Percentiles rank a stretch among this genome's conserved stretches.
Conservation (phyloP, 2,329 filamentous ascomycete species). For the Fusarium phyllophilum region DNA sequence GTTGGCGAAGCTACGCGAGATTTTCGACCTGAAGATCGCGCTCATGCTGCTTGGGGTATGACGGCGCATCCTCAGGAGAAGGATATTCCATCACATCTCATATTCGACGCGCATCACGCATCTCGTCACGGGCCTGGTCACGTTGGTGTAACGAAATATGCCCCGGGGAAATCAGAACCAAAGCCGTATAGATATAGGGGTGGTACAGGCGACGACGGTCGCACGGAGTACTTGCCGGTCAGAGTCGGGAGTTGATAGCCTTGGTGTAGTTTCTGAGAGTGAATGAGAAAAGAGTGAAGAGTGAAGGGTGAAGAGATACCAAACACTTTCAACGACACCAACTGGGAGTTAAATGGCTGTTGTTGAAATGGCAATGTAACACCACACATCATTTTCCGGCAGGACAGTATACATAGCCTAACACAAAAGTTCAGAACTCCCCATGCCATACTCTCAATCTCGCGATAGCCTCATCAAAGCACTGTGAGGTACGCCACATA, state of each 20-base stretch:
- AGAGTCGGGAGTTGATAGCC: not conserved
- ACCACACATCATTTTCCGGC: not conserved
- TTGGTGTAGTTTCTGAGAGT: not conserved
- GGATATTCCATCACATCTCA: slow-evolving; percentile 22
- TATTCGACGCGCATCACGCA: slow-evolving; percentile 19
- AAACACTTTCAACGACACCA: not conserved
- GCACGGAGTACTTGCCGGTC: not conserved
- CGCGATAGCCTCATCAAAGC: slow-evolving; percentile 24
- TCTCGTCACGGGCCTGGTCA: slow-evolving; percentile 27
- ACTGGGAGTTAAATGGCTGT: not conserved
- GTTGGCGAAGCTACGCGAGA: slow-evolving; percentile 39
- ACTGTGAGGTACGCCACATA: slow-evolving; percentile 5
- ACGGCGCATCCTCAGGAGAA: slow-evolving; percentile 20
- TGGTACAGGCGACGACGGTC: slow-evolving; percentile 7
- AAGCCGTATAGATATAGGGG: not conserved
- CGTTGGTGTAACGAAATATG: slow-evolving; percentile 27
- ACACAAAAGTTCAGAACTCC: not conserved
- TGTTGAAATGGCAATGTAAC: not conserved
- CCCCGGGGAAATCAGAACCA: slow-evolving; percentile 2
- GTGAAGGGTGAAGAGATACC: not conserved
- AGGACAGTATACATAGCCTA: not conserved
- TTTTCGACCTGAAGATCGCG: slow-evolving; percentile 17
- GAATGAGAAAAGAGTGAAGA: slow-evolving; percentile 14
- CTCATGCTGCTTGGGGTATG: slow-evolving; percentile 27
- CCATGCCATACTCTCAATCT: not conserved